Evolutionary conservation across 176 grass and related monocot genomes (phyloP).

Genomic region (Ensete glaucum): DNA sequence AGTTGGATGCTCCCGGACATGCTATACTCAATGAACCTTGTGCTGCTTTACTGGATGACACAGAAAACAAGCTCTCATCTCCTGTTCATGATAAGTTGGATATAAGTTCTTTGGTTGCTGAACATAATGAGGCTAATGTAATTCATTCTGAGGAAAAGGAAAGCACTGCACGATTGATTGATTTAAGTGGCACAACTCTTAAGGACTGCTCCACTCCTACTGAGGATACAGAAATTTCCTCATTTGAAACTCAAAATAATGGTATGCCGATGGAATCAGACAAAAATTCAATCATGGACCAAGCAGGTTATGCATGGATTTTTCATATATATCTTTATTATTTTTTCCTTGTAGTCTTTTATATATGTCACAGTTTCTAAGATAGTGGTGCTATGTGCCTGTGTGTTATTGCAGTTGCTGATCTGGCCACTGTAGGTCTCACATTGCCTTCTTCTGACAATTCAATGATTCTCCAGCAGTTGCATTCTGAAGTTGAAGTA

Average conservation of each 20-base stretch:
- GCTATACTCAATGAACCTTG: constrained; percentile 17
- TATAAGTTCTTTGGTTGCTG: constrained; percentile 22
- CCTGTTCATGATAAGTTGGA: constrained; percentile 21
- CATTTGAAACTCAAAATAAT: constrained; percentile 18
- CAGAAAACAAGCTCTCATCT: constrained; percentile 11
- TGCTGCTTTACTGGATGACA: constrained; percentile 16
- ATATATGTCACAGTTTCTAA: neutral
- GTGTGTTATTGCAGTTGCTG: constrained; percentile 18
- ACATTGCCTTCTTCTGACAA: neutral
- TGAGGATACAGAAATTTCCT: constrained; percentile 16
- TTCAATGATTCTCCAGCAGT: neutral
- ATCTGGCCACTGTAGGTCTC: constrained; percentile 4
- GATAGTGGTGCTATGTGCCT: neutral
- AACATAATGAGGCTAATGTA: constrained; percentile 15
- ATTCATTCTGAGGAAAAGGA: constrained; percentile 22
- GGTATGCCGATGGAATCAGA: constrained; percentile 14
- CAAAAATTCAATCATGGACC: constrained; percentile 30
- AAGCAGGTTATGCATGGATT: constrained; percentile 33
- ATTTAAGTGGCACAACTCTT: constrained; percentile 23
- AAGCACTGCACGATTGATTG: constrained; percentile 4
- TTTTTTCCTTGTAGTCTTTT: neutral
- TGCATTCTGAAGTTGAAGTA: constrained; percentile 1
- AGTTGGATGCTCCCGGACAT: constrained; percentile 27
- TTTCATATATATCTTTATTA: neutral
- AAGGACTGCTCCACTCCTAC: constrained; percentile 18